phyloP scores from a whole-genome alignment of 2,329 filamentous ascomycete species.

The Botrytis deweyae region DNA sequence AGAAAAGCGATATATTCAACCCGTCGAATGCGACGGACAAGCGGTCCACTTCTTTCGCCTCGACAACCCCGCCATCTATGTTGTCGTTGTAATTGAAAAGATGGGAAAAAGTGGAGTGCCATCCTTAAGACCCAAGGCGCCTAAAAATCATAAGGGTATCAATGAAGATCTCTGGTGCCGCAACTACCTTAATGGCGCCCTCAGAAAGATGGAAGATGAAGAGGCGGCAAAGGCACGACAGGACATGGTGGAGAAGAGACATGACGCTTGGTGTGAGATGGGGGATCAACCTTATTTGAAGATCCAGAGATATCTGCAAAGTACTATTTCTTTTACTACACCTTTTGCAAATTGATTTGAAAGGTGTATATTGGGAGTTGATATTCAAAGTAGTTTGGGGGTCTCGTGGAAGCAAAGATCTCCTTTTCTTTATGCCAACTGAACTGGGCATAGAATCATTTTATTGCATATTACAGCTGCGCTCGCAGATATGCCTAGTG shows the following conservation, averaged over 20 bases:
- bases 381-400: not conserved
- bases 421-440: not conserved
- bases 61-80: not conserved
- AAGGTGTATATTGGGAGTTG: not conserved
- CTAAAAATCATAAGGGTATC: conserved; percentile 9
- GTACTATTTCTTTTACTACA: not conserved
- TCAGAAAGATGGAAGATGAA: not conserved
- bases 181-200: too few species aligned
- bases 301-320: not conserved
- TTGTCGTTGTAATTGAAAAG: conserved; percentile 10
- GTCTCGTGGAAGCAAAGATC: not conserved
- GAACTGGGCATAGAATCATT: not conserved
- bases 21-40: not conserved
- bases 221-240: not conserved
- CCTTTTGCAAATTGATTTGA: not conserved
- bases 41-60: not conserved
- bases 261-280: not conserved
- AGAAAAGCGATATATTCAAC: conserved; percentile 13
- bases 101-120: not conserved
- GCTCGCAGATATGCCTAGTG: not conserved
- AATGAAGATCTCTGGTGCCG: not conserved
- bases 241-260: conserved; percentile 6
- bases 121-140: not conserved
- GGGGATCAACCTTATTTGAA: not conserved
- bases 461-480: not conserved